phyloP scores from a whole-genome alignment of 805 yeast genomes.

The Saccharomycopsis sp. region DNA sequence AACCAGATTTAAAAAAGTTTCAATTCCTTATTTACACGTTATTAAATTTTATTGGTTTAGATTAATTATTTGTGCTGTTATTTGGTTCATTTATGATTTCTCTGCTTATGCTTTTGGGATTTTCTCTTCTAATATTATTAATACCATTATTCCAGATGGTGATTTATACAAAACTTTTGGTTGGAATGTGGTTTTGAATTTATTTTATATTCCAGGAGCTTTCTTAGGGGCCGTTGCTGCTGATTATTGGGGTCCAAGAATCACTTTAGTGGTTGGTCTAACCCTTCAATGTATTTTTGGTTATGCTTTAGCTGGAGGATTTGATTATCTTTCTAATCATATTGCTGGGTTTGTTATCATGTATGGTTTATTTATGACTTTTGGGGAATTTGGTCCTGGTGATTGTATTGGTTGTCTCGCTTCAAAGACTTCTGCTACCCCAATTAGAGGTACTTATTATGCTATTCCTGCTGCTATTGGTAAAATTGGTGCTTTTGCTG shows the following conservation, averaged over 20 bases:
- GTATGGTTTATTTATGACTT: conserved; percentile 75
- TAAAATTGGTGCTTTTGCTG: conserved; percentile 87
- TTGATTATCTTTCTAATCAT: conserved; percentile 42
- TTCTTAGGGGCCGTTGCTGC: conserved; percentile 74
- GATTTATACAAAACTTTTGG: conserved; percentile 72
- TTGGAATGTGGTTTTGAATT: conserved; percentile 83
- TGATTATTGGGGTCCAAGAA: conserved; percentile 82
- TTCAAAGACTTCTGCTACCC: conserved; percentile 76
- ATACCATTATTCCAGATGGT: conserved; percentile 43
- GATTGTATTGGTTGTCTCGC: conserved; percentile 84
- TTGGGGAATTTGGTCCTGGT: conserved; percentile 95
- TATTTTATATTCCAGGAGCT: conserved; percentile 87
- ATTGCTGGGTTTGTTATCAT: conserved; percentile 76
- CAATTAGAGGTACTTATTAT: conserved; percentile 84
- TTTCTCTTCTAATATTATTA: conserved; percentile 64
- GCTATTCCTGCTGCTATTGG: conserved; percentile 89
- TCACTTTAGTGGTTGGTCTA: conserved; percentile 64
- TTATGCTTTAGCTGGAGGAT: conserved; percentile 69
- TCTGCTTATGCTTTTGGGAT: conserved; percentile 83
- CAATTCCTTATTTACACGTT: conserved; percentile 59
- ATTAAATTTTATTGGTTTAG: conserved; percentile 81
- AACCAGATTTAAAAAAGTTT: conserved; percentile 52
- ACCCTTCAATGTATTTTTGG: conserved; percentile 69
- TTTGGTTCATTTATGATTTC: conserved; percentile 92
- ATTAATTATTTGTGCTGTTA: conserved; percentile 52